Base-by-base conservation (phyloP, 2,329 filamentous ascomycete genomes). In the Trichoderma koningii region DNA sequence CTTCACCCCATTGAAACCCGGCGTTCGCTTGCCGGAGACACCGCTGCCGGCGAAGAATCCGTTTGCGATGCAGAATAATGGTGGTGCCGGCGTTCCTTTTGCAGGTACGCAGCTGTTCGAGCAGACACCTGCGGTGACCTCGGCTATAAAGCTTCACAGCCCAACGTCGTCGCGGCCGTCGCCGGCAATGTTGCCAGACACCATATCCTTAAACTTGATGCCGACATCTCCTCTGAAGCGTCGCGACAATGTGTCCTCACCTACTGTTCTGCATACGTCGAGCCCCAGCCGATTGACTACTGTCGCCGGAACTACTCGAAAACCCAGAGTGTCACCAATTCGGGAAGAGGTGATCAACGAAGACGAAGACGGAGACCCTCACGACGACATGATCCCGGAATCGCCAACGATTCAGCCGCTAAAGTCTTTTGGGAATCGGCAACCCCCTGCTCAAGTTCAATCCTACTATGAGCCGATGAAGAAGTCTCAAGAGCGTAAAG, bases 141-240 rank as follows among this genome's bases (percentile, higher is more conserved):
- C 84, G 1, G 83, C 79, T 1, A 70, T 80, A 17, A 84, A 81
- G 69, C 77, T 76, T 26, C 73, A 76, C 52, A 87, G 83, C 65
- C 85, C 85, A 21, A 86, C 84, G 0, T 86, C 83, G 1, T 87
- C 84, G 1, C 78, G 84, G 12, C 85, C 85, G 0, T 87, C 85
- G 1, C 84, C 84, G 0, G 75, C 80, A 48, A 69, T 81, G 4
- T 79, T 83, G 12, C 72, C 76, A 26, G 77, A 82, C 57, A 74
- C 77, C 1, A 80, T 82, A 4, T 84, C 83, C 2, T 78, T 82
- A 0, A 81, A 81, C 50, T 73, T 75, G 2, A 71, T 77, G 2
- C 75, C 77, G 67, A 76, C 76, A 0, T 86, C 84, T 1, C 83
- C 84, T 0, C 71, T 85, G 1, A 85, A 84, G 70, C 76, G 81